These are phyloP conservation scores for Leishmania martiniquensis DNA, from an alignment of 208 protist genomes.

Conservation along the genomic window DNA sequence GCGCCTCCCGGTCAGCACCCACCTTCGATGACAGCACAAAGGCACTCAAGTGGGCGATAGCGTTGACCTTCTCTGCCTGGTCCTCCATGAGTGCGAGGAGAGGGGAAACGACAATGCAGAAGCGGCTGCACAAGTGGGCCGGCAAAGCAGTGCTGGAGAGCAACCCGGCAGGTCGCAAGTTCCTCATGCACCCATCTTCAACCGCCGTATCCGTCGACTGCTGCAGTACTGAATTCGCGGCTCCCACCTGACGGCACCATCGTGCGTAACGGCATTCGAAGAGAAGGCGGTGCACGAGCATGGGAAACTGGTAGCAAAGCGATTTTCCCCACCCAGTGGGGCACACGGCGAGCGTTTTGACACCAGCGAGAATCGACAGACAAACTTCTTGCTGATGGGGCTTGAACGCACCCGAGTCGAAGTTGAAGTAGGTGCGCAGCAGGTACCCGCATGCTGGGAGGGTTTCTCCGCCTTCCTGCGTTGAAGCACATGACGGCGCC, in stretches of 20 bases:
- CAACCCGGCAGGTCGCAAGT: not conserved
- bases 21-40: conserved; percentile 65
- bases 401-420: conserved; percentile 70
- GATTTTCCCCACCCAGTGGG: conserved; percentile 97
- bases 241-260: conserved; percentile 33
- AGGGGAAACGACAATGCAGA: conserved; percentile 94
- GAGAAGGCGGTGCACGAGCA: conserved; percentile 82
- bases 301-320: conserved; percentile 96
- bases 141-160: not conserved
- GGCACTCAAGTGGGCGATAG: conserved; percentile 33
- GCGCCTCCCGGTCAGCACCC: conserved; percentile 39
- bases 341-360: conserved; percentile 90
- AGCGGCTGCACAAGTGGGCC: conserved; percentile 36
- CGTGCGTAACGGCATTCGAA: conserved; percentile 45
- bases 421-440: conserved; percentile 58
- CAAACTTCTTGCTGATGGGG: conserved; percentile 81
- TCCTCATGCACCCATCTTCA: not conserved
- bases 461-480: conserved; percentile 13
- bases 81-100: conserved; percentile 97
- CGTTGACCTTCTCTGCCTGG: conserved; percentile 80
- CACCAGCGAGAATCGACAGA: conserved; percentile 57
- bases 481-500: not conserved
- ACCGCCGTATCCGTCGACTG: not conserved
- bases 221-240: not conserved
- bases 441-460: conserved; percentile 57